Conservation (phyloP, 805 yeast genomes). For the Kazachstania africana region DNA sequence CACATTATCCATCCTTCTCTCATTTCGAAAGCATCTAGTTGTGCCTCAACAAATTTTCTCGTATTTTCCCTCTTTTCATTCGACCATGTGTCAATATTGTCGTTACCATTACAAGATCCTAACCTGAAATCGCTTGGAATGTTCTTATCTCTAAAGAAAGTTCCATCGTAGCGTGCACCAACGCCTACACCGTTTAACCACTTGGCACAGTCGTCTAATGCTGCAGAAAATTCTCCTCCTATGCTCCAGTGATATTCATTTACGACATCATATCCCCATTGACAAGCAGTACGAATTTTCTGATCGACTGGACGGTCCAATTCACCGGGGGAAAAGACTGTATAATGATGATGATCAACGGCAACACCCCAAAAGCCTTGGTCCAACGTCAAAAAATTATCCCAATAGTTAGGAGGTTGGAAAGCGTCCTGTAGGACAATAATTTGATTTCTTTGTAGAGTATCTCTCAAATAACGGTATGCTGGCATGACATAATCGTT, state of each 20-base stretch:
- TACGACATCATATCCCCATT: constrained; percentile 34
- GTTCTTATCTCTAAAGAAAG: constrained; percentile 27
- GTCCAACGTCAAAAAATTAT: constrained; percentile 36
- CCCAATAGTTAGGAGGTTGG: constrained; percentile 49
- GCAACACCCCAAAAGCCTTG: constrained; percentile 52
- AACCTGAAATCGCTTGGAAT: constrained; percentile 28
- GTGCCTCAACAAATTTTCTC: constrained; percentile 76
- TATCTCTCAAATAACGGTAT: constrained; percentile 49
- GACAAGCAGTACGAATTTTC: constrained; percentile 46
- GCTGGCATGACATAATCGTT: constrained; percentile 46
- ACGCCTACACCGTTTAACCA: constrained; percentile 83
- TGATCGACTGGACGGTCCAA: constrained; percentile 46
- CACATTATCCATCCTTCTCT: constrained; percentile 86
- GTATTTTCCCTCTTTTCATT: constrained; percentile 41
- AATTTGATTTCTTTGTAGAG: constrained; percentile 37
- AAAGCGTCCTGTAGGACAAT: constrained; percentile 80
- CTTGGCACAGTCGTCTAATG: constrained; percentile 79
- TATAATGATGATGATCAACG: constrained; percentile 85
- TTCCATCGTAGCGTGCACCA: constrained; percentile 73
- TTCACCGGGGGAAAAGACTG: constrained; percentile 62
- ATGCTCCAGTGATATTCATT: constrained; percentile 61
- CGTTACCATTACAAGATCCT: constrained; percentile 51
- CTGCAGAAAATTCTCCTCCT: constrained; percentile 86
- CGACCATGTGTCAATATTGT: constrained; percentile 46
- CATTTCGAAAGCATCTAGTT: constrained; percentile 70